Base-by-base conservation (phyloP, 2,329 filamentous ascomycete species). In the Aureobasidium sp. region DNA sequence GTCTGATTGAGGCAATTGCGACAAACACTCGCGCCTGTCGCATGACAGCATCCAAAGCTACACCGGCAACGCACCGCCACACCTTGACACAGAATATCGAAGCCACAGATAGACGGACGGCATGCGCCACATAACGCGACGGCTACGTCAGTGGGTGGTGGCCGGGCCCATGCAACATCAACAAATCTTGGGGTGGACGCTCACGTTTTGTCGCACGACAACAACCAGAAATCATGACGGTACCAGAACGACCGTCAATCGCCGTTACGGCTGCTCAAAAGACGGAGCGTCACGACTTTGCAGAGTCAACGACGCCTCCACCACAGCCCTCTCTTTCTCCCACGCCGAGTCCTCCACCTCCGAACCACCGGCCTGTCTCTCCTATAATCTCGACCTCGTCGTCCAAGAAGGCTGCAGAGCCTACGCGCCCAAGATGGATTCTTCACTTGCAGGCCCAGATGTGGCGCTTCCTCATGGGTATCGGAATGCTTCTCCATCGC, bases 401-500 rank as follows among this genome's bases (percentile, higher is more conserved):
- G 15, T 34, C 39, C 26, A 57, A 34, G n/a, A 57, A 39, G 29
- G 17, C 52, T 0, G 26, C 39, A 26, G 41, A 6, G 8, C 39
- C 37, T 3, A 26, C 12, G 1, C 39, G 53, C 13, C 39, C 53
- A 15, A 10, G 86, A 74, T 84, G 82, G 78, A 80, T 84, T 69
- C 80, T 90, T 12, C 80, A 82, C 61, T 67, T 86, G 58, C 82
- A 88, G 71, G 87, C 87, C 51, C 75, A 79, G 32, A 81, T 86
- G 71, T 89, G 86, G 86, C 81, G 88, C 58, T 79, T 82, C 62
- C 77, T 89, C 46, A 88, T 89, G 82, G 79, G 79, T 63, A 80
- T 89, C 62, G 87, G 86, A 69, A 89, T 89, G 86, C 77, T 82
- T 64, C 75, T 90, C 42, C 87, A 90, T 70, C 82, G 80, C 61